These are phyloP conservation scores for Talaromyces nanjingensis DNA, from an alignment of 495 filamentous ascomycete genomes.

Conservation along the genomic window DNA sequence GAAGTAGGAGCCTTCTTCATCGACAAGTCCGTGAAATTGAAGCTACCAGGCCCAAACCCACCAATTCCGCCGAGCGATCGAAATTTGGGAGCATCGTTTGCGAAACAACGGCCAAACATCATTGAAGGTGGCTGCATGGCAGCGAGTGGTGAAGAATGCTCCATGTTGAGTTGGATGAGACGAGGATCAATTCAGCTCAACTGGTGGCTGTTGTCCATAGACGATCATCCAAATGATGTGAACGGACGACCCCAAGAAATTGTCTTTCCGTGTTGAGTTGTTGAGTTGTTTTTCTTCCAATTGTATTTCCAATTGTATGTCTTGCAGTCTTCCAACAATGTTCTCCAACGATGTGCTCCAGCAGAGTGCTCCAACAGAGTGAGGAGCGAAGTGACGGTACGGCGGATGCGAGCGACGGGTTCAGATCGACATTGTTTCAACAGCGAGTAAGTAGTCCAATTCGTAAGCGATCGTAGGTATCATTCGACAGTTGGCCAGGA, in stretches of 20 bases:
- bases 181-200: neutral
- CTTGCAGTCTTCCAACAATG: neutral
- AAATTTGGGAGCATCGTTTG: conserved; percentile 45
- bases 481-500: neutral
- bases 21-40: conserved; percentile 67
- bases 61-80: conserved; percentile 41
- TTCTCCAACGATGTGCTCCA: neutral
- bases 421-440: conserved; percentile 1
- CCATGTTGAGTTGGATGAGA: conserved; percentile 48
- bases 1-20: conserved; percentile 53
- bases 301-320: neutral
- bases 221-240: conserved; percentile 7
- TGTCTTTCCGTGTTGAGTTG: neutral
- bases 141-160: conserved; percentile 88
- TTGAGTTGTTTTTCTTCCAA: neutral
- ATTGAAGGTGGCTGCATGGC: conserved; percentile 82
- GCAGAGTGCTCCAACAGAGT: neutral
- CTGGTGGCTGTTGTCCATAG: neutral
- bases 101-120: conserved; percentile 47
- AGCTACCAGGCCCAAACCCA: conserved; percentile 54
- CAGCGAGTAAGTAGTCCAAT: neutral
- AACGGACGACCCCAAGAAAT: neutral
- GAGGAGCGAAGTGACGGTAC: neutral
- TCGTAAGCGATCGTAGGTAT: neutral
- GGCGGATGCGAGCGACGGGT: neutral